Evolutionary conservation across 139 green algal species (phyloP).

Genomic region (Coccomyxa sp.): DNA sequence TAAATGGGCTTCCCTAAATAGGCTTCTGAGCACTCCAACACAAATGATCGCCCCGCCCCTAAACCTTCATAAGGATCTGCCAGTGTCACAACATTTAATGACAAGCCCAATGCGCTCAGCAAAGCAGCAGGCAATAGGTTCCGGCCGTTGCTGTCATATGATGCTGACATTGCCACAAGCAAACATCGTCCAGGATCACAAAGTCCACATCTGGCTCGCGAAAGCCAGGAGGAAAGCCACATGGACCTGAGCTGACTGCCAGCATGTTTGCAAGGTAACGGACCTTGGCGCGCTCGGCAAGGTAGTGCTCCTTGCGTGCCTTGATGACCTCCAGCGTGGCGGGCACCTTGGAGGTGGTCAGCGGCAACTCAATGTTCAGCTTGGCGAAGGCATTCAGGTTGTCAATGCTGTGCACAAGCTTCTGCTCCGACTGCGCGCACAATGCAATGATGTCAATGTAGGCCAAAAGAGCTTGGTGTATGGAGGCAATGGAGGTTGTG

Average conservation of each 20-base stretch:
- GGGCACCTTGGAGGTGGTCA: slow-evolving; percentile 17
- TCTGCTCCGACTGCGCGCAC: neutral
- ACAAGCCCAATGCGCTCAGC: too few relatives aligned
- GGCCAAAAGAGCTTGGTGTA: neutral
- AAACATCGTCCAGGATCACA: neutral
- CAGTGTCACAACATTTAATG: too few relatives aligned
- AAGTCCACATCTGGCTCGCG: neutral
- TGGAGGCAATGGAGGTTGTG: too few relatives aligned
- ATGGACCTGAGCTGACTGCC: neutral
- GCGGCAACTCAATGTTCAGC: slow-evolving; percentile 19
- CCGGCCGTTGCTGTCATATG: too few relatives aligned
- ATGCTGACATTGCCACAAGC: neutral
- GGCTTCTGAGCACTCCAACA: too few relatives aligned
- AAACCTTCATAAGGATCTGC: too few relatives aligned
- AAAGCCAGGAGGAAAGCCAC: neutral
- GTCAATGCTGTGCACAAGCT: slow-evolving; percentile 21
- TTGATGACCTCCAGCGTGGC: slow-evolving; percentile 7
- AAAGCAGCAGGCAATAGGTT: too few relatives aligned
- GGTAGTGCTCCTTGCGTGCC: slow-evolving; percentile 20
- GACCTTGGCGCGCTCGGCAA: slow-evolving; percentile 1
- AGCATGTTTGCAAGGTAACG: neutral
- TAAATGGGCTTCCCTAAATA: too few relatives aligned
- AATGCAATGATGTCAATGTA: neutral
- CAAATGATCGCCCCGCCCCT: too few relatives aligned
- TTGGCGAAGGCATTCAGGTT: slow-evolving; percentile 18